Evolutionary conservation across 2,329 filamentous ascomycete genomes (phyloP).

Genomic region (Triangularia setosa): DNA sequence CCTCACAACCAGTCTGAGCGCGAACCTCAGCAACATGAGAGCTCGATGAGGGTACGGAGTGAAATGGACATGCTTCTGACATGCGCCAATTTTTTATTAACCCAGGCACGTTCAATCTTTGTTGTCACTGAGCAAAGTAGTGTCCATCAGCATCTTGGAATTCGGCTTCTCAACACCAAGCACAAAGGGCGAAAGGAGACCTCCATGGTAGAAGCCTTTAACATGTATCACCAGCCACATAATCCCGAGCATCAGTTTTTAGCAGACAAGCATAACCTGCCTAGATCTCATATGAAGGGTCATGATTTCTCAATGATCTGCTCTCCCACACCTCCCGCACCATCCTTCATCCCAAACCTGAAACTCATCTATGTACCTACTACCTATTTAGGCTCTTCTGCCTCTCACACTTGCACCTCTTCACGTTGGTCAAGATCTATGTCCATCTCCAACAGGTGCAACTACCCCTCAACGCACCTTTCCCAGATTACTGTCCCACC

Average conservation of each 20-base stretch:
- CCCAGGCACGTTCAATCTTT: no score
- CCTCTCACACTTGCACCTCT: neutral
- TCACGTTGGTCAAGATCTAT: neutral
- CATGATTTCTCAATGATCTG: neutral
- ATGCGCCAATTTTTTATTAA: no score
- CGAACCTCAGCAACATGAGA: no score
- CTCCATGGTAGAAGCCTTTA: no score
- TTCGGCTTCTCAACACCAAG: no score
- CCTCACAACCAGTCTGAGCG: neutral
- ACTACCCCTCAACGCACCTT: neutral
- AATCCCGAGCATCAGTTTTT: neutral
- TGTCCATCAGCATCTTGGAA: no score
- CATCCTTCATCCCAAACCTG: neutral
- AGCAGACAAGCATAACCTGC: neutral
- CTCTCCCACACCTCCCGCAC: neutral
- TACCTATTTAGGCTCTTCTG: neutral
- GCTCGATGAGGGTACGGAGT: no score
- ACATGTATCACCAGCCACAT: neutral
- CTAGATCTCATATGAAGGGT: neutral
- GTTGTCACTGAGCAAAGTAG: no score
- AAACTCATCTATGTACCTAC: neutral
- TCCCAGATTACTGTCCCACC: neutral
- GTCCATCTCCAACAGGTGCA: neutral
- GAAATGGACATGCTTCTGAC: no score
- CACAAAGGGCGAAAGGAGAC: no score